These are phyloP conservation scores for Psilocybe cubensis DNA, from an alignment of 768 basidiomycete species.

Conservation along the genomic window DNA sequence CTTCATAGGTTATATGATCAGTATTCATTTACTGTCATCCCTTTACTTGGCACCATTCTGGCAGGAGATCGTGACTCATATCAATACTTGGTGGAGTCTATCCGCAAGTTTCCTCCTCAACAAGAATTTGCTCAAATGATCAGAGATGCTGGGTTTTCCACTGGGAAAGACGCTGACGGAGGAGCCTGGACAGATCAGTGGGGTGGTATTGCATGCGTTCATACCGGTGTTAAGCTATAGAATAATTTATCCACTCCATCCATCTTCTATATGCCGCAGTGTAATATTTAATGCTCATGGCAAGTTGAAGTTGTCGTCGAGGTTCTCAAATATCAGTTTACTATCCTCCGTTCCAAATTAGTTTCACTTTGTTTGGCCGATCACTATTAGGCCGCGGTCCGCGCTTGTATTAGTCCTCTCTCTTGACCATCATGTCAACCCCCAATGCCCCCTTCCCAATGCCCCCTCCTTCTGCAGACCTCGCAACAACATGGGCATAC, in stretches of 20 bases:
- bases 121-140: slow-evolving; percentile 90
- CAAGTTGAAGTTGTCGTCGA: background rate
- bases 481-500: slow-evolving; percentile 86
- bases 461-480: slow-evolving; percentile 71
- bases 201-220: slow-evolving; percentile 87
- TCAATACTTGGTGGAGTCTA: slow-evolving; percentile 97
- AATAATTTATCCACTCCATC: background rate
- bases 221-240: slow-evolving; percentile 82
- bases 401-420: slow-evolving; percentile 10
- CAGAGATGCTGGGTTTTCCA: slow-evolving; percentile 79
- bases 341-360: slow-evolving; percentile 11
- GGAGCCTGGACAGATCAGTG: slow-evolving; percentile 88
- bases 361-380: slow-evolving; percentile 31
- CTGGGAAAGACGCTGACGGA: slow-evolving; percentile 71
- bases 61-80: slow-evolving; percentile 94
- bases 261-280: background rate
- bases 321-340: no score
- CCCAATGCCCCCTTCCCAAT: slow-evolving; percentile 46
- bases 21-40: slow-evolving; percentile 96
- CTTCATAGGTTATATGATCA: slow-evolving; percentile 81
- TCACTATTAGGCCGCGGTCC: slow-evolving; percentile 18
- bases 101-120: slow-evolving; percentile 91
- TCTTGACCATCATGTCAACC: slow-evolving; percentile 35
- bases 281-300: background rate
- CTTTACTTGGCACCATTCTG: slow-evolving; percentile 94